Percentiles rank a stretch among this genome's conserved stretches.
These are phyloP conservation scores for Rhizopogon sp. DNA, from an alignment of 768 basidiomycete species.

Conservation along the genomic window DNA sequence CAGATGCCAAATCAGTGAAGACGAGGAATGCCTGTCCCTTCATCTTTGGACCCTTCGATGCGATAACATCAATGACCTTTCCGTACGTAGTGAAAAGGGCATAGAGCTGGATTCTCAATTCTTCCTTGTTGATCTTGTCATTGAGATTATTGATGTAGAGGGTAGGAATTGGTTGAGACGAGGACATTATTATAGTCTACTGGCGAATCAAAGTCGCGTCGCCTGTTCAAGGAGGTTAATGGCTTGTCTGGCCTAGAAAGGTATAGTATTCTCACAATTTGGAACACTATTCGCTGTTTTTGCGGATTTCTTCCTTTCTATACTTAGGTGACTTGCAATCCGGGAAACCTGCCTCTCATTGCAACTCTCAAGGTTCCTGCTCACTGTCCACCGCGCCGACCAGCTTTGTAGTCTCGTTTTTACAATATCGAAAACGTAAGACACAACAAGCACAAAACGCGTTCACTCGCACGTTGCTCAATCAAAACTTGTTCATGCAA, in stretches of 20 bases:
- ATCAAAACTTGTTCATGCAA: constrained; percentile 24
- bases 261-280: constrained; percentile 20
- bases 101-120: constrained; percentile 77
- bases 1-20: constrained; percentile 85
- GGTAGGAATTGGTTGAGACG: constrained; percentile 76
- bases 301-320: too few relatives aligned
- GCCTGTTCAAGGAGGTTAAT: background rate
- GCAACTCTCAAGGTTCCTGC: background rate
- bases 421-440: constrained; percentile 19
- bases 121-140: constrained; percentile 88
- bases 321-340: too few relatives aligned
- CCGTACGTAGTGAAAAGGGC: constrained; percentile 93
- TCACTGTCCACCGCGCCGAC: constrained; percentile 2
- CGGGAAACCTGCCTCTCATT: too few relatives aligned
- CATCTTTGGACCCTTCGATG: constrained; percentile 80
- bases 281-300: background rate
- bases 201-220: background rate
- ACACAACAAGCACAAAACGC: constrained; percentile 24
- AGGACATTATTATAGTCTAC: constrained; percentile 28
- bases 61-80: constrained; percentile 89
- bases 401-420: constrained; percentile 21
- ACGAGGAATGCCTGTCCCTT: constrained; percentile 95
- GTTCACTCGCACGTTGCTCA: constrained; percentile 8
- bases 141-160: constrained; percentile 94
- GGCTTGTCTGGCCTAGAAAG: constrained; percentile 5